Base-by-base conservation (phyloP, 31 red algal species). In the Odonthalia washingtoniensis region DNA sequence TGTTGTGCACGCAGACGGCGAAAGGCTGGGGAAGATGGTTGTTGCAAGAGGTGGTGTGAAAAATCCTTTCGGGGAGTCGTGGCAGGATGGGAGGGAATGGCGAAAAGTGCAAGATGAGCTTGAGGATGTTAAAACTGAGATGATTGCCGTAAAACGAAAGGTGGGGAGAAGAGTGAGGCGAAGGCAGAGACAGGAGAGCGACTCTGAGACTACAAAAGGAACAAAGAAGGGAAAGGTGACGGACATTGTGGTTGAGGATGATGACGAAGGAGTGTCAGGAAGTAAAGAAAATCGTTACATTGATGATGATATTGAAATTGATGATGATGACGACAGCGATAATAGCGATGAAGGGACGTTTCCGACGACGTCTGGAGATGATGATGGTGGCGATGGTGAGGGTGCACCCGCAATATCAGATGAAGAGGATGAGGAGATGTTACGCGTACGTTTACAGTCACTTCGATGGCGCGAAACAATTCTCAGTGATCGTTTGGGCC, bases 81-180 rank as follows among this genome's bases (percentile, higher is more conserved):
- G 95, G 95, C 87, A 97, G 61, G 95, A 97, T 75, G 95, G 95
- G 32, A 24, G 74, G 4, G 84, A 96, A 72, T 91, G 90, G 81
- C 80, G 83, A 40, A 41, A 68, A 9, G 40, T 92, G 67, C 78
- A 73, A 40, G 65, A 66, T 44, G 79, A 89, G 33, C 28, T 86
- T 67, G 41, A 61, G 28, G 67, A 21, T 38, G 53, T 96, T 41
- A 65, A 82, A 24, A 43, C 33, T 30, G 84, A 90, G 43, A 43
- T 74, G 31, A 14, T 21, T 9, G 12, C 9, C 21, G 49, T 57
- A 14, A 69, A 83, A 69, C 36, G 91, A 94, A 46, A 80, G 36
- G 3, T 77, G 90, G 61, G 95, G 94, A 70, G 76, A 77, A 57
- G 81, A 78, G 52, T 79, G 82, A 60, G 94, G 91, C 57, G 95